A percentile compares a stretch with the other conserved stretches of the same genome.
Conservation (phyloP, 352 stramenopile genomes). For the Phytophthora colocasiae region DNA sequence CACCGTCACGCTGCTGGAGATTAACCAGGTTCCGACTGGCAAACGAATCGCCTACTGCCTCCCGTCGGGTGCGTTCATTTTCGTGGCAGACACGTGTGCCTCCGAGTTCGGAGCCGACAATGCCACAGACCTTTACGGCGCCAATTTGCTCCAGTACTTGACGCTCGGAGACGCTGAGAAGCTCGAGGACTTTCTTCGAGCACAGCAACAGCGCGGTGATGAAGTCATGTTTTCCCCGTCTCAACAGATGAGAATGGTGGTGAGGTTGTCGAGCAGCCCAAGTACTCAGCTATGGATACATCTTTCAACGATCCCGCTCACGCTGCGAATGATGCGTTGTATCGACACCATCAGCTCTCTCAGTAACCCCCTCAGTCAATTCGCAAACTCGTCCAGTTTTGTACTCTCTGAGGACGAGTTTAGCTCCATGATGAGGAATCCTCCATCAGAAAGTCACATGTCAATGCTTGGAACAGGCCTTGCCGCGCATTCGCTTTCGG, state of each 20-base stretch:
- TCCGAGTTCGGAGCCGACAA: constrained; percentile 42
- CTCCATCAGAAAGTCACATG: constrained; percentile 4
- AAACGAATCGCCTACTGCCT: constrained; percentile 74
- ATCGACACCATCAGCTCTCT: constrained; percentile 75
- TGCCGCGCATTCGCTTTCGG: constrained; percentile 6
- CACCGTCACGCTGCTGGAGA: constrained; percentile 67
- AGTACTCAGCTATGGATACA: constrained; percentile 60
- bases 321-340: constrained; percentile 78
- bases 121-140: constrained; percentile 62
- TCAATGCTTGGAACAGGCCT: constrained; percentile 11
- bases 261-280: constrained; percentile 39
- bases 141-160: constrained; percentile 70
- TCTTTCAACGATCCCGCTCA: constrained; percentile 65
- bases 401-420: constrained; percentile 77
- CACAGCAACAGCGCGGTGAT: constrained; percentile 15
- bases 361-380: constrained; percentile 47
- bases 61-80: constrained; percentile 76
- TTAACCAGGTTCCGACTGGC: constrained; percentile 56
- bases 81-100: constrained; percentile 60
- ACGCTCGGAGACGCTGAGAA: constrained; percentile 62
- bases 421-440: constrained; percentile 39
- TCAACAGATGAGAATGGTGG: constrained; percentile 52
- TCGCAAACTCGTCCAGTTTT: constrained; percentile 79
- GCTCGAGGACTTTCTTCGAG: constrained; percentile 62
- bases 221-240: constrained; percentile 23